Base-by-base conservation (phyloP, 2,329 filamentous ascomycete genomes). In the Elsinoe fawcettii region DNA sequence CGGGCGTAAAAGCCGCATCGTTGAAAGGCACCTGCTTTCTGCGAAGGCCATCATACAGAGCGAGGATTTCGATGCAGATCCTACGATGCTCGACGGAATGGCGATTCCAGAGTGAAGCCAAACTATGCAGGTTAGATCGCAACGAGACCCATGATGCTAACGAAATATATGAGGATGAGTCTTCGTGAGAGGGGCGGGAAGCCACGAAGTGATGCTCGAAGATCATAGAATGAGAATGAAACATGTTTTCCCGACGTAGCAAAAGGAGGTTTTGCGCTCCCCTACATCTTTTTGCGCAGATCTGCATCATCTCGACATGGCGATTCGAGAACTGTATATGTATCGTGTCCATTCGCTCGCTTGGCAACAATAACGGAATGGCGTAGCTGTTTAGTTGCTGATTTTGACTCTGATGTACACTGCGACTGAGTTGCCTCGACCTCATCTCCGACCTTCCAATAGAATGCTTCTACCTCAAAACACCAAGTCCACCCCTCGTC, bases 401-500 rank as follows among this genome's bases (percentile, higher is more conserved):
- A 23, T 30, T 16, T 34, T 51, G 32, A 39, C 14, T 34, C 49
- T 53, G 49, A 37, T 53, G 30, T 53, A 53, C 49, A 53, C 20
- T 53, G 49, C 39, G 32, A 20, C 30, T 34, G 25, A 20, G 12
- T 39, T 22, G 18, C 32, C 32, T 22, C 25, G 30, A 20, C 32
- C 32, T 23, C 30, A 18, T 18, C 30, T 23, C 49, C 30, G 5
- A 5, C 25, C 20, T n/a, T 49, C 14, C 5, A 37, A 12, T 14
- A 8, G 6, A 36, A 3, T 36, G 39, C 56, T 22, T 74, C 65
- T 75, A 74, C 65, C 76, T 70, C 63, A 77, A 65, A 55, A 76
- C 70, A 59, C 76, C 72, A 30, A 79, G 70, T 41, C 76, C 76
- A 63, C 77, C 75, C 65, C 72, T 73, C 30, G 75, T 72, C 49